A percentile compares a stretch with the other conserved stretches of the same genome.
Evolutionary conservation across 805 yeast genomes (phyloP).

Genomic region (Kluyveromyces lactis): DNA sequence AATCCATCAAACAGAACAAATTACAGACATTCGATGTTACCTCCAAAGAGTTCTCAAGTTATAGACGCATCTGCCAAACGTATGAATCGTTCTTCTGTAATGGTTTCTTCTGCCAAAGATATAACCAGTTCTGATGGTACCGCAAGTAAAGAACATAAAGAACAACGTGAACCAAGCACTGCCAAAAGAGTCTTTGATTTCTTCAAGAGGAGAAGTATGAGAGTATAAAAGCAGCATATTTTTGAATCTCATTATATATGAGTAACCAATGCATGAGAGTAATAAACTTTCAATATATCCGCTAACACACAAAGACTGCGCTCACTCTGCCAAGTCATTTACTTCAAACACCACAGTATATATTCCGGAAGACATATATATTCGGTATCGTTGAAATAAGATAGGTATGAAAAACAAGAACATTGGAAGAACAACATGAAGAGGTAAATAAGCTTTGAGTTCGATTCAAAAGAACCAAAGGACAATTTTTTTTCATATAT

Average conservation of each 20-base stretch:
- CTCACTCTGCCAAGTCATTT: too few relatives aligned
- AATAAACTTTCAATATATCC: too few relatives aligned
- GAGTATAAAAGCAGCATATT: constrained; percentile 7
- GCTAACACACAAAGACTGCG: too few relatives aligned
- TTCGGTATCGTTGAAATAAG: too few relatives aligned
- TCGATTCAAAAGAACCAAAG: too few relatives aligned
- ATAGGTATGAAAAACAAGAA: too few relatives aligned
- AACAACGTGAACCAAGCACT: constrained; percentile 54
- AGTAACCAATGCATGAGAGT: not conserved
- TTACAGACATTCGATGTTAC: constrained; percentile 4
- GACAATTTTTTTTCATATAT: too few relatives aligned
- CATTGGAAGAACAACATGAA: too few relatives aligned
- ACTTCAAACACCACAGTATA: too few relatives aligned
- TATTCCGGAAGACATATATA: too few relatives aligned
- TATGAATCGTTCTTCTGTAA: constrained; percentile 9
- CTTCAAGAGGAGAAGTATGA: constrained; percentile 57
- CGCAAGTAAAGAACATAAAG: constrained; percentile 7
- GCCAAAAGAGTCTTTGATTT: constrained; percentile 74
- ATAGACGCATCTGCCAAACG: constrained; percentile 2
- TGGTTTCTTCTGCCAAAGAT: constrained; percentile 8
- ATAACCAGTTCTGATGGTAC: not conserved
- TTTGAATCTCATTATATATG: not conserved
- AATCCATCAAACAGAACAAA: constrained; percentile 1
- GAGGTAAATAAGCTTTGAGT: too few relatives aligned
- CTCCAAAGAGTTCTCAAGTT: constrained; percentile 2